Conservation (phyloP, 1,284 basidiomycete species). For the Ceratobasidium papillatum region DNA sequence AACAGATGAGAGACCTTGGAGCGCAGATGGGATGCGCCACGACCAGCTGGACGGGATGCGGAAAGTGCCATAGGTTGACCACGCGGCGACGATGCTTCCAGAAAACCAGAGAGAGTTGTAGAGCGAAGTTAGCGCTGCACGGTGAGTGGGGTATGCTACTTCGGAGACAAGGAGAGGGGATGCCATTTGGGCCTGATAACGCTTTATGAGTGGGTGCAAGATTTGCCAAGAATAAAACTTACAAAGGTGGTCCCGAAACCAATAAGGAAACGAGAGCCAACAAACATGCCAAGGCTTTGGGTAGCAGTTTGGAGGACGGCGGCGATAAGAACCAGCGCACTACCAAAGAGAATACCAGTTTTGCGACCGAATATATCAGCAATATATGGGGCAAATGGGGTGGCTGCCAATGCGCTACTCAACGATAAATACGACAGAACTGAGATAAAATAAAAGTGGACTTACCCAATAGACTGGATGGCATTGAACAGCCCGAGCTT, state of each 20-base stretch:
- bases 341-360: conserved; percentile 49
- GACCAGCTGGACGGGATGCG: conserved; percentile 50
- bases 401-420: conserved; percentile 38
- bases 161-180: conserved; percentile 53
- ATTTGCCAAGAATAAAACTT: conserved; percentile 6
- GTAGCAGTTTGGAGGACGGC: conserved; percentile 71
- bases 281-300: conserved; percentile 77
- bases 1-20: conserved; percentile 51
- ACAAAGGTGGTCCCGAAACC: conserved; percentile 78
- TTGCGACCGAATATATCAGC: conserved; percentile 51
- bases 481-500: conserved; percentile 75
- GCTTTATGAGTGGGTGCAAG: conserved; percentile 7
- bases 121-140: conserved; percentile 51
- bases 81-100: conserved; percentile 52
- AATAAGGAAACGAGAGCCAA: conserved; percentile 79
- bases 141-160: conserved; percentile 54
- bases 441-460: background rate
- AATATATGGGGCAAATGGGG: conserved; percentile 47
- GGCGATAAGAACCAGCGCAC: conserved; percentile 64
- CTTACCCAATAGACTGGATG: conserved; percentile 62
- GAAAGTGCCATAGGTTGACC: conserved; percentile 51
- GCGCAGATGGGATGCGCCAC: conserved; percentile 54
- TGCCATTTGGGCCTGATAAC: conserved; percentile 56
- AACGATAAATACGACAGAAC: background rate
- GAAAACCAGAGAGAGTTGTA: conserved; percentile 53